A percentile compares a stretch with the other conserved stretches of the same genome.
Conservation (phyloP, 495 filamentous ascomycete genomes). For the Aspergillus nidulans region DNA sequence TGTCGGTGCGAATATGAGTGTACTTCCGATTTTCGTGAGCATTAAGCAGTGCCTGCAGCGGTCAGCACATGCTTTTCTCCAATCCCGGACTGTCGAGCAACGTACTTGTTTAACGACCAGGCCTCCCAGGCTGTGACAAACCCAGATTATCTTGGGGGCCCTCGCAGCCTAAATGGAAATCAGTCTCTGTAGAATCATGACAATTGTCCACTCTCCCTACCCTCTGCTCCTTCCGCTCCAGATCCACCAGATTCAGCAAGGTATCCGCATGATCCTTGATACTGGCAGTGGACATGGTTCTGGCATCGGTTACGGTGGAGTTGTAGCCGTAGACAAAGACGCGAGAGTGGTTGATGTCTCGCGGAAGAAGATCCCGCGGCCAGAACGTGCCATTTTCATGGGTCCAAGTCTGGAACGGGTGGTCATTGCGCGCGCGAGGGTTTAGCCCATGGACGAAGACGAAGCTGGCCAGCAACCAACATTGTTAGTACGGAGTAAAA, state of each 20-base stretch:
- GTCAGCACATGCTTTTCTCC: background rate
- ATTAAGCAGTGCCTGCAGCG: constrained; percentile 35
- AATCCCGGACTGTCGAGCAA: too few relatives aligned
- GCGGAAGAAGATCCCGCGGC: constrained; percentile 36
- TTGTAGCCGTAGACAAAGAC: constrained; percentile 44
- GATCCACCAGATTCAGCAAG: constrained; percentile 31
- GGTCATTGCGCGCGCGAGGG: constrained; percentile 33
- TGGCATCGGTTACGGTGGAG: constrained; percentile 33
- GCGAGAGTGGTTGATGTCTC: constrained; percentile 36
- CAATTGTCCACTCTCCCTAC: background rate
- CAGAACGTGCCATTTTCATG: constrained; percentile 36
- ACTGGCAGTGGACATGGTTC: constrained; percentile 35
- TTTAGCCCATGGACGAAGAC: constrained; percentile 40
- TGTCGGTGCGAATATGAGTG: constrained; percentile 33
- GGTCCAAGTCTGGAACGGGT: constrained; percentile 40
- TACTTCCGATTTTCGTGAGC: constrained; percentile 40
- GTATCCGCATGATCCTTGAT: constrained; percentile 40
- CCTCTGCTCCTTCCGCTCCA: constrained; percentile 29
- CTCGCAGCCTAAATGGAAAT: constrained; percentile 9
- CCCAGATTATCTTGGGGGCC: constrained; percentile 38
- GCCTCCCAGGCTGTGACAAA: constrained; percentile 45
- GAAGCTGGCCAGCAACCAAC: constrained; percentile 19
- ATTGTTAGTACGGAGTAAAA: background rate
- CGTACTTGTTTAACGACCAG: constrained; percentile 43
- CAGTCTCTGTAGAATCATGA: background rate